Evolutionary conservation across 179 eudicot species (phyloP).

Genomic region (Camellia oleifera): DNA sequence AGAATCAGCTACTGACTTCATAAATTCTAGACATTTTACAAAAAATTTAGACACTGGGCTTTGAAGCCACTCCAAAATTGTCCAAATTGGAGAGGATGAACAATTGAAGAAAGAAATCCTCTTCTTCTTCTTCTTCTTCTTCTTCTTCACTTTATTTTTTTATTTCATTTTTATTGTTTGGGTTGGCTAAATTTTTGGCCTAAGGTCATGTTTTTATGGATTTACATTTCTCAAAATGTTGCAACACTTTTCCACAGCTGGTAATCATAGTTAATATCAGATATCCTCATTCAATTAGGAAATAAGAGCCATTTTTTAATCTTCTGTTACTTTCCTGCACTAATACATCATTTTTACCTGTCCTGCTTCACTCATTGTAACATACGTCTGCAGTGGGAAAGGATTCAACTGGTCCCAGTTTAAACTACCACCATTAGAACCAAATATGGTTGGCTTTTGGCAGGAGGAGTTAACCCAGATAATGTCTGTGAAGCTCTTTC

Average conservation of each 20-base stretch:
- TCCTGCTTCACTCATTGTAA: conserved; percentile 3
- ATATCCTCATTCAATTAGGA: not conserved
- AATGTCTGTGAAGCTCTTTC: conserved; percentile 68
- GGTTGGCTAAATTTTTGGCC: not conserved
- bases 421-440: conserved; percentile 66
- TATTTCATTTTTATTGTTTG: not conserved
- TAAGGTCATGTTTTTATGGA: not conserved
- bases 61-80: not conserved
- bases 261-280: not conserved
- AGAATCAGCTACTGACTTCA: not conserved
- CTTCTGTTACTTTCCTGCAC: not conserved
- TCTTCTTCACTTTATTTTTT: not conserved
- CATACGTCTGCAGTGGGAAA: conserved; percentile 60
- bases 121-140: not conserved
- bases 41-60: not conserved
- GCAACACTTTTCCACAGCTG: not conserved
- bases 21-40: not conserved
- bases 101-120: too few relatives aligned
- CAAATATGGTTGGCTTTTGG: conserved; percentile 89
- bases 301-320: not conserved
- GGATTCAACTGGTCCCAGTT: conserved; percentile 86
- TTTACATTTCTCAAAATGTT: not conserved
- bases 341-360: not conserved
- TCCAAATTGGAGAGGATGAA: too few relatives aligned
- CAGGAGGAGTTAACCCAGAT: conserved; percentile 87